These are phyloP conservation scores for Stagonosporopsis tanaceti DNA, from an alignment of 2,329 filamentous ascomycete genomes.

Conservation along the genomic window DNA sequence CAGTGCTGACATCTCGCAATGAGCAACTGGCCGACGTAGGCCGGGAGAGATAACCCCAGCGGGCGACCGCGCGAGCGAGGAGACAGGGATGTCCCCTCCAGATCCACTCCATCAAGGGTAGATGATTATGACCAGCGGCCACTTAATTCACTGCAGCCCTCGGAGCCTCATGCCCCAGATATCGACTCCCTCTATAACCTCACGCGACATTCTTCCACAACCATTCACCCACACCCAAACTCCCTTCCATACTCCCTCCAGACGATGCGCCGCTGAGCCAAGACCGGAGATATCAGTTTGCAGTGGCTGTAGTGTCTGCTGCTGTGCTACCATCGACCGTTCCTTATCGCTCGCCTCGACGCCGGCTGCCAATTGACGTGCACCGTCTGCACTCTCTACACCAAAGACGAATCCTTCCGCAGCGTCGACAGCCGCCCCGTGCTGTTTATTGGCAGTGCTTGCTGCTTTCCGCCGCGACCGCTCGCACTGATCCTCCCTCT, in stretches of 20 bases:
- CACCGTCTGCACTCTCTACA: slow-evolving; percentile 25
- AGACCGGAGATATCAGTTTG: slow-evolving; percentile 25
- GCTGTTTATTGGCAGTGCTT: slow-evolving; percentile 21
- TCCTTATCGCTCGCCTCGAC: slow-evolving; percentile 45
- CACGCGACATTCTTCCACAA: slow-evolving; percentile 27
- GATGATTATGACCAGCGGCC: slow-evolving; percentile 15
- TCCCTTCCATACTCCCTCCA: slow-evolving; percentile 1
- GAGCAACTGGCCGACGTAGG: slow-evolving; percentile 17
- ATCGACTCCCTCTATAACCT: slow-evolving; percentile 22
- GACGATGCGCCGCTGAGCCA: slow-evolving; percentile 34
- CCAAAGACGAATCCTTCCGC: slow-evolving; percentile 26
- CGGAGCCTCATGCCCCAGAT: slow-evolving; percentile 21
- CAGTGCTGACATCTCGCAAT: slow-evolving; percentile 12
- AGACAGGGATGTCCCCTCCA: slow-evolving; percentile 16
- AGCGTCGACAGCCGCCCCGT: slow-evolving; percentile 30
- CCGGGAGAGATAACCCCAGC: slow-evolving; percentile 11
- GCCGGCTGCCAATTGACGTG: slow-evolving; percentile 44
- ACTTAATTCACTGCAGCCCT: slow-evolving; percentile 21
- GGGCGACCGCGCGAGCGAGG: slow-evolving; percentile 6
- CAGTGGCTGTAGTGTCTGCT: slow-evolving; percentile 38
- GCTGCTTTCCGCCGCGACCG: slow-evolving; percentile 20
- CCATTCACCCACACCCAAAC: not conserved
- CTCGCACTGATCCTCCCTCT: slow-evolving; percentile 15
- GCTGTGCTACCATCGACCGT: slow-evolving; percentile 41
- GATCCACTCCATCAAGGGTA: not conserved